These are phyloP conservation scores for Castanospermum australe DNA, from an alignment of 306 rosid genomes.

Conservation along the genomic window DNA sequence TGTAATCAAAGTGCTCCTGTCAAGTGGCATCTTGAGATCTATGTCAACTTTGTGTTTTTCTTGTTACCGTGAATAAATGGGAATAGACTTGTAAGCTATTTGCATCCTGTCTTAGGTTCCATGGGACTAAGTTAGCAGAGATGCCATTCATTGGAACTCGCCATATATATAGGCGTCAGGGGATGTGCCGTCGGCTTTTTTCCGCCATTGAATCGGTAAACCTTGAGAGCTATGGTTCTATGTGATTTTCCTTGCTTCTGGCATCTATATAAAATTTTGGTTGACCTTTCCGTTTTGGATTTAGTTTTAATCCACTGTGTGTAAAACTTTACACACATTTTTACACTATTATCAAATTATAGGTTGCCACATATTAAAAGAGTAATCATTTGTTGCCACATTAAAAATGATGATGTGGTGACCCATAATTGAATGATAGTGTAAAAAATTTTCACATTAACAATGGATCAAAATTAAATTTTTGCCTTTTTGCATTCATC, in stretches of 20 bases:
- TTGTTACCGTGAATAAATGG: neutral
- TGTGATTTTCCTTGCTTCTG: slow-evolving; percentile 18
- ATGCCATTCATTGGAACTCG: slow-evolving; percentile 99
- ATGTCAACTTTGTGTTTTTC: neutral
- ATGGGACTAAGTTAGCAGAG: slow-evolving; percentile 89
- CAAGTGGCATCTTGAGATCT: neutral
- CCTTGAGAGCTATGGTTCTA: slow-evolving; percentile 26
- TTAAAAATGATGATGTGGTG: too few relatives aligned
- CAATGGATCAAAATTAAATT: too few relatives aligned
- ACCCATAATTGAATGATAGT: too few relatives aligned
- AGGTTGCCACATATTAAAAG: too few relatives aligned
- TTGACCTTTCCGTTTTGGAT: too few relatives aligned
- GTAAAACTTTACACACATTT: too few relatives aligned
- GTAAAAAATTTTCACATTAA: too few relatives aligned
- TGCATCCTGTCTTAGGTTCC: slow-evolving; percentile 62
- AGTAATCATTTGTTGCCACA: too few relatives aligned
- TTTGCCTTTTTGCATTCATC: slow-evolving; percentile 19
- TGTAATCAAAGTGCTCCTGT: neutral
- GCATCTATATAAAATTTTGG: slow-evolving; percentile 16
- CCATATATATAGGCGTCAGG: slow-evolving; percentile 91
- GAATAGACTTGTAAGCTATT: neutral
- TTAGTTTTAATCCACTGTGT: too few relatives aligned
- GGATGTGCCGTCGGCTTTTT: slow-evolving; percentile 98
- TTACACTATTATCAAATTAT: too few relatives aligned
- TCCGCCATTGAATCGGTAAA: slow-evolving; percentile 83